Evolutionary conservation across 2,329 filamentous ascomycete species (phyloP).

Genomic region (Capronia epimyces): DNA sequence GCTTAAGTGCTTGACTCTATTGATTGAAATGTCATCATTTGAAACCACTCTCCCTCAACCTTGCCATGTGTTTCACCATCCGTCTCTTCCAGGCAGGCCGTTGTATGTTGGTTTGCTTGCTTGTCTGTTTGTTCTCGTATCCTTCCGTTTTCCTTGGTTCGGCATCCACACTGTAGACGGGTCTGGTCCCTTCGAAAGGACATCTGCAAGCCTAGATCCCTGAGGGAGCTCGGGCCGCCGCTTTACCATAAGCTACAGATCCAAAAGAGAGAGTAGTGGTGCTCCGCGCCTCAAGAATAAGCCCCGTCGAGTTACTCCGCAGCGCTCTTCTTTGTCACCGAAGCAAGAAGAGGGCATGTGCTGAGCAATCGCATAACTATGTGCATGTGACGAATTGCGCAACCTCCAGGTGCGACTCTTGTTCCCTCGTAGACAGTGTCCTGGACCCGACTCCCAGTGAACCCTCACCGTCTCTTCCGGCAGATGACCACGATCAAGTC

Average conservation of each 20-base stretch:
- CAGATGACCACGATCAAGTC: constrained; percentile 34
- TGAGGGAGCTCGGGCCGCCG: constrained; percentile 34
- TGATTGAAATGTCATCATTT: constrained; percentile 83
- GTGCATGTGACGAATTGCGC: constrained; percentile 79
- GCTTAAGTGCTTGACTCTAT: constrained; percentile 99
- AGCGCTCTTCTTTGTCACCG: background rate
- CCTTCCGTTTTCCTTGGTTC: background rate
- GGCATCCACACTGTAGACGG: constrained; percentile 33
- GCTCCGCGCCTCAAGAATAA: constrained; percentile 99
- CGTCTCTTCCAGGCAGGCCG: background rate
- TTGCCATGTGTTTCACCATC: background rate
- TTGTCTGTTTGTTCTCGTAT: background rate
- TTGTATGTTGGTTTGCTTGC: background rate
- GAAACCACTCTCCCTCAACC: constrained; percentile 36
- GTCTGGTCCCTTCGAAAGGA: constrained; percentile 66
- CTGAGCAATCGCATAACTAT: constrained; percentile 97
- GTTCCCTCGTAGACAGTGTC: constrained; percentile 10
- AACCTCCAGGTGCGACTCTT: constrained; percentile 26
- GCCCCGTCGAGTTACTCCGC: constrained; percentile 98
- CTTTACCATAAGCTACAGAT: constrained; percentile 54
- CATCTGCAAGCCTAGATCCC: constrained; percentile 43
- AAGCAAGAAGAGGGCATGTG: constrained; percentile 27
- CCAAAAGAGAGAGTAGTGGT: constrained; percentile 37
- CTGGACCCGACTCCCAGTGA: constrained; percentile 19
- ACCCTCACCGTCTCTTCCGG: constrained; percentile 39